Percentiles rank a stretch among this genome's conserved stretches.
phyloP scores from a whole-genome alignment of 179 eudicot genomes.

The Camellia oleifera region DNA sequence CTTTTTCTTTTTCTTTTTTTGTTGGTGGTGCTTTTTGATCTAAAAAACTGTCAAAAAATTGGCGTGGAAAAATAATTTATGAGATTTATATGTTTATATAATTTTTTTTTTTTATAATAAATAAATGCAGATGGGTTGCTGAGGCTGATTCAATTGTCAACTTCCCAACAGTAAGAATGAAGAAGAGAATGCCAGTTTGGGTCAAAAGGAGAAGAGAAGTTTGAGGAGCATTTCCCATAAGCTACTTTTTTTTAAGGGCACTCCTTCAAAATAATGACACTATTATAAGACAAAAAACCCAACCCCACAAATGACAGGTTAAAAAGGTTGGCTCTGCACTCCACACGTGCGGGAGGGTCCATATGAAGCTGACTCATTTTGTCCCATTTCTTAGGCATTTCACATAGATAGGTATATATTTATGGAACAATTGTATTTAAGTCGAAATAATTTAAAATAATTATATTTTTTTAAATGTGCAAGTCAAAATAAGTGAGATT shows the following conservation, averaged over 20 bases:
- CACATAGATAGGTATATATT: too few relatives aligned
- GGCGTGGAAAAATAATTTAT: background rate
- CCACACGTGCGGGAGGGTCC: constrained; percentile 35
- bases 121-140: constrained; percentile 67
- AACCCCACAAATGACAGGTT: too few relatives aligned
- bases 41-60: background rate
- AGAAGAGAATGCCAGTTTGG: constrained; percentile 80
- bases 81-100: background rate
- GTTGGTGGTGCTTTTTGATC: background rate
- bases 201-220: constrained; percentile 50
- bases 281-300: constrained; percentile 1
- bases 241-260: constrained; percentile 2
- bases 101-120: too few relatives aligned
- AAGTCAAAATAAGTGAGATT: too few relatives aligned
- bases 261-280: background rate
- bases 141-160: constrained; percentile 78
- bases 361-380: constrained; percentile 3
- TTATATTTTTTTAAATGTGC: too few relatives aligned
- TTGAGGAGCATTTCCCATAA: constrained; percentile 7
- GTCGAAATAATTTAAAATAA: too few relatives aligned
- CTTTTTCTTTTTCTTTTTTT: background rate
- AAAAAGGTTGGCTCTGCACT: constrained; percentile 13
- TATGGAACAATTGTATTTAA: background rate
- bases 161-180: constrained; percentile 92
- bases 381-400: background rate